phyloP scores from a whole-genome alignment of 208 protist genomes.

The Acanthamoeba culbertsoni region DNA sequence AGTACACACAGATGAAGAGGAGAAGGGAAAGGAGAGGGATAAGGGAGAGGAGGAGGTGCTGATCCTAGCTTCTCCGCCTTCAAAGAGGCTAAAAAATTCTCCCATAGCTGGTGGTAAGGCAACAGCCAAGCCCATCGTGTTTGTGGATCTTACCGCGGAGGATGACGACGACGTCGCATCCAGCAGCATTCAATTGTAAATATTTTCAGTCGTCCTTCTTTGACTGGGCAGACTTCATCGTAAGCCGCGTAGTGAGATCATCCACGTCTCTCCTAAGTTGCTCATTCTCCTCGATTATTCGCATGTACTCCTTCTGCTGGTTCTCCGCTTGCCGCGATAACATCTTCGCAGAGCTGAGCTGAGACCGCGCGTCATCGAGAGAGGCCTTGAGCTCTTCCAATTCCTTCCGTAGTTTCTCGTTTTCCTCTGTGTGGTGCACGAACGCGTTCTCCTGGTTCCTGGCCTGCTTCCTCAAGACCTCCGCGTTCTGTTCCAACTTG shows the following conservation, averaged over 20 bases:
- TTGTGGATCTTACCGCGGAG: no score
- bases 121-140: no score
- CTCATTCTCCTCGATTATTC: not conserved
- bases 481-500: constrained; percentile 38
- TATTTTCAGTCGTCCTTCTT: not conserved
- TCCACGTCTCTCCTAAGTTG: not conserved
- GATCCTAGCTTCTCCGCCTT: no score
- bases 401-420: constrained; percentile 19
- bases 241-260: not conserved
- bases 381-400: not conserved
- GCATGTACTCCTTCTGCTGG: constrained; percentile 44
- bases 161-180: no score
- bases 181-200: not conserved
- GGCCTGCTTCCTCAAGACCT: constrained; percentile 11
- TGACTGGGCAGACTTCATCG: not conserved
- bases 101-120: no score
- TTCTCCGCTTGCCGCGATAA: not conserved
- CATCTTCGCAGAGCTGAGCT: not conserved
- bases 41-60: no score
- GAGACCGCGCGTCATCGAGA: not conserved
- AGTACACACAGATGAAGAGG: no score
- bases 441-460: constrained; percentile 26
- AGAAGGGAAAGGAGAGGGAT: no score
- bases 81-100: no score
- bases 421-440: constrained; percentile 22